Evolutionary conservation across 805 yeast species (phyloP).

Genomic region (Candida argentea): DNA sequence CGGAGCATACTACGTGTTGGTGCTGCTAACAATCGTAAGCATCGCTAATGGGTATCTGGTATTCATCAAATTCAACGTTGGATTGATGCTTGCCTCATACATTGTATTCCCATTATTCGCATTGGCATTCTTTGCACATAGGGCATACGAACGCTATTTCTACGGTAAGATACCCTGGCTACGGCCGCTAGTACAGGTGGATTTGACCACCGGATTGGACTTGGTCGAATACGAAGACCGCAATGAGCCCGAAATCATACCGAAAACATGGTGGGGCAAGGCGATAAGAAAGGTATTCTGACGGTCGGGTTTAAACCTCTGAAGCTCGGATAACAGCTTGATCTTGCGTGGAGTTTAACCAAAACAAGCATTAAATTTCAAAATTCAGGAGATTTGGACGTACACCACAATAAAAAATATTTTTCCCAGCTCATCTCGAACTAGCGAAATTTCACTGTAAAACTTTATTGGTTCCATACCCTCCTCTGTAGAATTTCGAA

Average conservation of each 20-base stretch:
- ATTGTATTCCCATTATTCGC: slow-evolving; percentile 52
- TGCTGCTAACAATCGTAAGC: slow-evolving; percentile 41
- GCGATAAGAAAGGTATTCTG: no score
- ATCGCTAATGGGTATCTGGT: slow-evolving; percentile 68
- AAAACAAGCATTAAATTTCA: no score
- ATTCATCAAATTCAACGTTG: slow-evolving; percentile 45
- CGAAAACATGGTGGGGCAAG: slow-evolving; percentile 28
- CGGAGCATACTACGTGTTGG: slow-evolving; percentile 45
- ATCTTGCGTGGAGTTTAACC: no score
- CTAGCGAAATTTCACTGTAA: slow-evolving; percentile 2
- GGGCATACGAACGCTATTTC: slow-evolving; percentile 27
- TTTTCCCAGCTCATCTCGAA: neutral
- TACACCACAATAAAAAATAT: neutral
- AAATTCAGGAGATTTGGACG: no score
- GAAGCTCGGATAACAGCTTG: no score
- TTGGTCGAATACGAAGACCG: slow-evolving; percentile 47
- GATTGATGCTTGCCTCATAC: slow-evolving; percentile 65
- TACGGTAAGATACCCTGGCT: slow-evolving; percentile 26
- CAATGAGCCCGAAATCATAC: slow-evolving; percentile 23
- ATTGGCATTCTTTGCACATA: slow-evolving; percentile 49
- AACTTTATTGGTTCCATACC: neutral
- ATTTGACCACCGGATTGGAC: slow-evolving; percentile 50
- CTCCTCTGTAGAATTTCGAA: neutral
- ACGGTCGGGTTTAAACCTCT: no score
- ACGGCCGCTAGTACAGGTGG: slow-evolving; percentile 47